Evolutionary conservation across 345 rosid species (phyloP).

Genomic region (Lepidium aucheri): DNA sequence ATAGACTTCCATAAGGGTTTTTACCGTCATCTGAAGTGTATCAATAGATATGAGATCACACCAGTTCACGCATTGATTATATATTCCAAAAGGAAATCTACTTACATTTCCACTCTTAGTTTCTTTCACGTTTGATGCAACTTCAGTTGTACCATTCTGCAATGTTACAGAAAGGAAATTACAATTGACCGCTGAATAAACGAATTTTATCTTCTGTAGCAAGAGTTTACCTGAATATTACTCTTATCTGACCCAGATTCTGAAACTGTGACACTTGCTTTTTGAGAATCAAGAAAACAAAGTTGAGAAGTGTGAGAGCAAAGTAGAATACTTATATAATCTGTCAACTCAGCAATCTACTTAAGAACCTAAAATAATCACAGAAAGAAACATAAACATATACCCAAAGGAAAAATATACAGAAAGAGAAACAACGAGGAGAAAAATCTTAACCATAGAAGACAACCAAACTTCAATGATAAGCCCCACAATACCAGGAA

Average conservation of each 20-base stretch:
- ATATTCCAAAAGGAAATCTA: neutral
- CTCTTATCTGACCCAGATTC: conserved; percentile 42
- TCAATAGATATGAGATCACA: neutral
- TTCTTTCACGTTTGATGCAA: conserved; percentile 23
- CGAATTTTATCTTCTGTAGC: neutral
- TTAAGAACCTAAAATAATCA: neutral
- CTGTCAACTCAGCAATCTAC: neutral
- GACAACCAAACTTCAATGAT: neutral
- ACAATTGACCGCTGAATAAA: conserved; percentile 6
- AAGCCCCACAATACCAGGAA: neutral
- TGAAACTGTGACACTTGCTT: conserved; percentile 33
- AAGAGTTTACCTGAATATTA: conserved; percentile 43
- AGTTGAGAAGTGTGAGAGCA: neutral
- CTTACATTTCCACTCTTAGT: conserved; percentile 51
- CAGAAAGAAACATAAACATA: neutral
- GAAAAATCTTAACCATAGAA: neutral
- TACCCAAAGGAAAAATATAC: neutral
- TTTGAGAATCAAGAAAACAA: conserved; percentile 33
- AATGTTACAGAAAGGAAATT: neutral
- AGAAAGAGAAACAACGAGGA: neutral
- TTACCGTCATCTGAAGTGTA: conserved; percentile 57
- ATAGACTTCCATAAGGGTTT: conserved; percentile 56
- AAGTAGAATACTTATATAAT: neutral
- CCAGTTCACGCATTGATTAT: neutral
- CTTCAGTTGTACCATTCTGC: conserved; percentile 30